A percentile compares a stretch with the other conserved stretches of the same genome.
Evolutionary conservation across 1,284 basidiomycete species (phyloP).

Genomic region (Apiotrichum mycotoxinovorans): DNA sequence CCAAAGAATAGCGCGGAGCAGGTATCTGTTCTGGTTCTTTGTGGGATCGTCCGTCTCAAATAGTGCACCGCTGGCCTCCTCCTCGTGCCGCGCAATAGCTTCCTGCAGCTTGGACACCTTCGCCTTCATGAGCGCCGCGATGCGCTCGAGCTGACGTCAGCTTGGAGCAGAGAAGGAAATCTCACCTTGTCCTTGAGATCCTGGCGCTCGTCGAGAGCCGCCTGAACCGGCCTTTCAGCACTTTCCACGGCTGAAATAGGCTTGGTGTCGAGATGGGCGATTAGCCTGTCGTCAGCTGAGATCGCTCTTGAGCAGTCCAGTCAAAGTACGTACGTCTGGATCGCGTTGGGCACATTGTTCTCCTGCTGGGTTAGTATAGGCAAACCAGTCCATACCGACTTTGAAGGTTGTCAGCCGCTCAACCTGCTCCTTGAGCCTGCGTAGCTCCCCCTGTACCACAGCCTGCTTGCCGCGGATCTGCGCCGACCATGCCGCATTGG

Average conservation of each 20-base stretch:
- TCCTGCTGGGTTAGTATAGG: not conserved
- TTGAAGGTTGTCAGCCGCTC: conserved; percentile 29
- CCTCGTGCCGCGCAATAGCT: conserved; percentile 26
- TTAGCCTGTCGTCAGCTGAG: conserved; percentile 19
- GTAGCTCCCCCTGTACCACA: conserved; percentile 27
- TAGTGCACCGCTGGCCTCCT: conserved; percentile 15
- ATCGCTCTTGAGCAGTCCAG: not conserved
- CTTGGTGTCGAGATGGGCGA: conserved; percentile 23
- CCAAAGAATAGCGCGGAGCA: conserved; percentile 34
- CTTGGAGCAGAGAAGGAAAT: not conserved
- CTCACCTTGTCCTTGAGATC: conserved; percentile 36
- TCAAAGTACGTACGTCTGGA: conserved; percentile 3
- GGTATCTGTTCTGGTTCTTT: conserved; percentile 34
- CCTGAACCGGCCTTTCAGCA: not conserved
- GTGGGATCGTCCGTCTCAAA: conserved; percentile 38
- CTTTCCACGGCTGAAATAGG: not conserved
- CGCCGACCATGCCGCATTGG: conserved; percentile 30
- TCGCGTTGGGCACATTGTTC: conserved; percentile 11
- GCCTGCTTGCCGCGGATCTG: conserved; percentile 37
- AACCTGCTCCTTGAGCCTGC: conserved; percentile 34
- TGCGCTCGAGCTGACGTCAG: conserved; percentile 12
- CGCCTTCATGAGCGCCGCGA: conserved; percentile 13
- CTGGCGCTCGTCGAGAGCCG: conserved; percentile 11
- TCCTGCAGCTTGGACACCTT: conserved; percentile 24
- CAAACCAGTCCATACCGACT: conserved; percentile 14